Evolutionary conservation across 768 basidiomycete species (phyloP).

Genomic region (Russula brevipes): DNA sequence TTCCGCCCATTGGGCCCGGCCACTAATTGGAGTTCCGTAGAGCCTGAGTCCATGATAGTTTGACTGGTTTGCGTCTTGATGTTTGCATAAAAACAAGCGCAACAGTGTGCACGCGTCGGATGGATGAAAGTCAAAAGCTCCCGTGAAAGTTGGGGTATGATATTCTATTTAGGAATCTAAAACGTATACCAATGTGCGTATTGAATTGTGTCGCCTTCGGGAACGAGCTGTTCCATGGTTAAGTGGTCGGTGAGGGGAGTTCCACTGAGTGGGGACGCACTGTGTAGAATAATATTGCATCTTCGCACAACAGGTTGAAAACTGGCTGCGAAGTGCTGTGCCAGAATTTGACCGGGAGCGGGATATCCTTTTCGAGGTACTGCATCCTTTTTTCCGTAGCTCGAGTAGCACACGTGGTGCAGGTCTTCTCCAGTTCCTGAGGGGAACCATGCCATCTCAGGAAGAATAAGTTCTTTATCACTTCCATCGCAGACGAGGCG

Average conservation of each 20-base stretch:
- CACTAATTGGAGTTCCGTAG: too few species aligned
- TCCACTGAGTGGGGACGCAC: background rate
- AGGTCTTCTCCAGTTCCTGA: background rate
- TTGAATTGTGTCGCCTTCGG: conserved; percentile 1
- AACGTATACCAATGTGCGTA: conserved; percentile 16
- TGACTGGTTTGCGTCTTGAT: too few species aligned
- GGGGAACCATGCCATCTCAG: background rate
- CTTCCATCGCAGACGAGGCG: background rate
- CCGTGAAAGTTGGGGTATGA: background rate
- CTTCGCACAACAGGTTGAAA: conserved; percentile 8
- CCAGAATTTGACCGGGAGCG: background rate
- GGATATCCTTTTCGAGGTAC: conserved; percentile 7
- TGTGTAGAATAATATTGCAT: conserved; percentile 13
- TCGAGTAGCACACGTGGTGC: background rate
- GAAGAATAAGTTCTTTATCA: background rate
- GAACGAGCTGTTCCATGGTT: background rate
- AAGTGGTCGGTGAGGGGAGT: background rate
- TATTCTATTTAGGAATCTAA: background rate
- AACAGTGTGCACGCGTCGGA: background rate
- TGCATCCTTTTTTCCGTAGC: background rate
- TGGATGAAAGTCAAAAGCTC: too few species aligned
- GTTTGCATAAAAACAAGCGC: too few species aligned
- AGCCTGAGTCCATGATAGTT: too few species aligned
- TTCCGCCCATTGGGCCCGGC: too few species aligned
- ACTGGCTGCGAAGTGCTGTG: background rate